These are phyloP conservation scores for Apostasia shenzhenica DNA, from an alignment of 106 monocot genomes.

Conservation along the genomic window DNA sequence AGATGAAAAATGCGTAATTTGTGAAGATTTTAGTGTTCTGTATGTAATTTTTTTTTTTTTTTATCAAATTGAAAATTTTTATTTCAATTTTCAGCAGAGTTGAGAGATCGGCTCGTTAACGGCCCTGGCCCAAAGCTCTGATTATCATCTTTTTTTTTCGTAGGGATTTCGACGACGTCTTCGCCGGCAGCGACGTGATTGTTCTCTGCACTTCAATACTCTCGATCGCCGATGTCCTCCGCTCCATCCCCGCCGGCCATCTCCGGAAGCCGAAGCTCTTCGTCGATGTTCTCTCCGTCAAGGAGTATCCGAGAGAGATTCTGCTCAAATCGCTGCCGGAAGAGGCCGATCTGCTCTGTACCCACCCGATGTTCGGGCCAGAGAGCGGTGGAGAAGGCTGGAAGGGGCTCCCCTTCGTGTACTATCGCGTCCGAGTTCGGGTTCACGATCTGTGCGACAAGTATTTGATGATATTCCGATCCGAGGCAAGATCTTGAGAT, in stretches of 20 bases:
- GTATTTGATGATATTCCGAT: constrained; percentile 18
- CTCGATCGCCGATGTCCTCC: constrained; percentile 19
- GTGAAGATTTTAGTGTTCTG: too few relatives aligned
- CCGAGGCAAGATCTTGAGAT: constrained; percentile 14
- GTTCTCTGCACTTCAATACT: constrained; percentile 32
- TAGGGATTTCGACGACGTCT: constrained; percentile 20
- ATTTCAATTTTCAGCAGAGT: background rate
- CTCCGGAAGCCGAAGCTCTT: constrained; percentile 16
- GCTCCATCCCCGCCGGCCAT: constrained; percentile 13
- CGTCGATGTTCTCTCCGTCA: constrained; percentile 43
- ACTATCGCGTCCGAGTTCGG: constrained; percentile 18
- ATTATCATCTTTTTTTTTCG: background rate
- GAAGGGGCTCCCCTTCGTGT: constrained; percentile 21
- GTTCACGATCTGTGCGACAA: constrained; percentile 15
- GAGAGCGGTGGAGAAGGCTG: constrained; percentile 28
- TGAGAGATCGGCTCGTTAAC: too few relatives aligned
- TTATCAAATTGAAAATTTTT: too few relatives aligned
- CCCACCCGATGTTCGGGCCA: constrained; percentile 39
- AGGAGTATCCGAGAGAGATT: constrained; percentile 30
- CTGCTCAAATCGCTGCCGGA: constrained; percentile 16
- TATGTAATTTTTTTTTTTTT: too few relatives aligned
- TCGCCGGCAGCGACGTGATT: constrained; percentile 21
- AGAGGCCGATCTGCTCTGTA: constrained; percentile 22
- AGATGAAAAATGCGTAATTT: too few relatives aligned
- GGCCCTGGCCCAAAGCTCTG: too few relatives aligned